Percentiles rank a stretch among this genome's conserved stretches.
Evolutionary conservation across 78 protist species (phyloP).

Genomic region (Parvularia atlantis): DNA sequence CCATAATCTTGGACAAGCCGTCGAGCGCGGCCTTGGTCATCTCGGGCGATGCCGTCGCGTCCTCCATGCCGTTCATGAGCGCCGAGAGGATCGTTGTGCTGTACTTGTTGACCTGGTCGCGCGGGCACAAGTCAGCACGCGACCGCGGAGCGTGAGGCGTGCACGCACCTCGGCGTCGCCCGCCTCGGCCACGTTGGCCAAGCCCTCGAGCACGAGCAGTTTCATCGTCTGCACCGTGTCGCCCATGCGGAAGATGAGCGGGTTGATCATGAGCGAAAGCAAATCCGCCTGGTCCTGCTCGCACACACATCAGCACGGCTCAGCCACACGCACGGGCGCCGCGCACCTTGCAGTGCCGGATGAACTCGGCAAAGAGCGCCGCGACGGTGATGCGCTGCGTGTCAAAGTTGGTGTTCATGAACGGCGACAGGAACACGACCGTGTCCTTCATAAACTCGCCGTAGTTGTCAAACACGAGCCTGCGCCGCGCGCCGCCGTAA

Average conservation of each 20-base stretch:
- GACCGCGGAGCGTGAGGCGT: no score
- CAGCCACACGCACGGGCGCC: no score
- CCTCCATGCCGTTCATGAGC: conserved; percentile 32
- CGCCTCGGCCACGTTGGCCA: conserved; percentile 29
- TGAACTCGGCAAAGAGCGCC: conserved; percentile 30
- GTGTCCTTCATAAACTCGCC: conserved; percentile 21
- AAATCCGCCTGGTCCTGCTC: no score
- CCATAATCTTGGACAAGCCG: conserved; percentile 27
- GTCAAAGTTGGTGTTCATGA: conserved; percentile 23
- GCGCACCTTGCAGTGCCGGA: conserved; percentile 14
- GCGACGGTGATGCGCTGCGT: conserved; percentile 29
- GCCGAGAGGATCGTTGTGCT: conserved; percentile 51
- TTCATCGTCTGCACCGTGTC: conserved; percentile 23
- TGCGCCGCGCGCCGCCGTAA: no score
- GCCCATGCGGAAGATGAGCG: conserved; percentile 21
- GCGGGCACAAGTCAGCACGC: no score
- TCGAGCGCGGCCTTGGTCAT: conserved; percentile 49
- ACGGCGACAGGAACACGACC: conserved; percentile 25
- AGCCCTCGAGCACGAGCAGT: conserved; percentile 34
- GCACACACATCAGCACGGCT: not conserved
- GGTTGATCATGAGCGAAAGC: conserved; percentile 31
- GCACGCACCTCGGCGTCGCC: conserved; percentile 40
- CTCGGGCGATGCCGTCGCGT: not conserved
- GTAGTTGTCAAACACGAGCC: not conserved
- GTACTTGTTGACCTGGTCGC: conserved; percentile 36